Evolutionary conservation across 208 protist species (phyloP).

Genomic region (Leishmania martiniquensis): DNA sequence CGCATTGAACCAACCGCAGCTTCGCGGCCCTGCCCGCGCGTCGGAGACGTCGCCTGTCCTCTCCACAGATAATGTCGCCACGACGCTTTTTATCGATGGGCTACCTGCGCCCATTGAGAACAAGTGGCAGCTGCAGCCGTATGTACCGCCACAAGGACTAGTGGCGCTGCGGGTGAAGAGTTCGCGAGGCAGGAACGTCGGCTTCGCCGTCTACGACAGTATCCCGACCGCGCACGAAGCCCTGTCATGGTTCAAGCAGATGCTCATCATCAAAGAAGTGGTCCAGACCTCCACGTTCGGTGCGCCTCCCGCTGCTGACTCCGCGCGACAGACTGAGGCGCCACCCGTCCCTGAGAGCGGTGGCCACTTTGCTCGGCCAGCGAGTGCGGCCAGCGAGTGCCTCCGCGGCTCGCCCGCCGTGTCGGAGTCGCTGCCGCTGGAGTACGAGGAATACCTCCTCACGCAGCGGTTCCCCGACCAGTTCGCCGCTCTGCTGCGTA

Average conservation of each 20-base stretch:
- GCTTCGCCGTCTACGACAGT: conserved; percentile 64
- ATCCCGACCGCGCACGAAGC: conserved; percentile 33
- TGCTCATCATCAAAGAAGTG: conserved; percentile 27
- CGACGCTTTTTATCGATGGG: conserved; percentile 60
- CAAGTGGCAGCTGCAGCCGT: conserved; percentile 38
- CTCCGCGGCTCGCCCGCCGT: not conserved
- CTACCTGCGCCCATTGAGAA: conserved; percentile 49
- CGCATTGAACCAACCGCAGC: not conserved
- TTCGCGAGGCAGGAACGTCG: conserved; percentile 41
- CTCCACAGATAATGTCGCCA: not conserved
- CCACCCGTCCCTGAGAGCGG: not conserved
- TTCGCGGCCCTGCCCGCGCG: not conserved
- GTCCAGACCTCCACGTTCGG: conserved; percentile 19
- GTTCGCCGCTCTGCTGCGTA: conserved; percentile 35
- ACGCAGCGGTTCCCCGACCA: conserved; percentile 7
- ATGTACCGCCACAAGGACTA: conserved; percentile 57
- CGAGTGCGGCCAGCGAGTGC: not conserved
- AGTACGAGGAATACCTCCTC: conserved; percentile 38
- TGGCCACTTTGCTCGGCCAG: not conserved
- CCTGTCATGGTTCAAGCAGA: conserved; percentile 52
- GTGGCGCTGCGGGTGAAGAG: conserved; percentile 52
- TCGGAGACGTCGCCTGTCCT: not conserved
- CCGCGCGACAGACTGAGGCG: not conserved
- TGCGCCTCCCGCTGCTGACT: not conserved
- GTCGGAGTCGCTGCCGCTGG: conserved; percentile 19